phyloP scores from a whole-genome alignment of 495 filamentous ascomycete genomes.

The Penicillium goetzii region DNA sequence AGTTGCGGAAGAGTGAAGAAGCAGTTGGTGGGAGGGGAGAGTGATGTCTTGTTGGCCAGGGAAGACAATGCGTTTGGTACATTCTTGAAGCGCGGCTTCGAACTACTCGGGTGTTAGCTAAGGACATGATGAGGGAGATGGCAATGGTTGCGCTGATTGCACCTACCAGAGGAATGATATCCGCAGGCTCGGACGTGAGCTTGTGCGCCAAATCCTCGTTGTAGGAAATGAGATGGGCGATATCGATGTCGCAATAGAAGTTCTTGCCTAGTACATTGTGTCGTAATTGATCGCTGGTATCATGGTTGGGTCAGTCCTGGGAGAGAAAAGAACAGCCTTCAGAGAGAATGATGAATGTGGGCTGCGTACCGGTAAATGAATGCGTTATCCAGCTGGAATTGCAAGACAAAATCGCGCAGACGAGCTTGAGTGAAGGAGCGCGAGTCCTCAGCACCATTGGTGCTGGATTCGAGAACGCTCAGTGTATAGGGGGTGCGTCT shows the following conservation, averaged over 20 bases:
- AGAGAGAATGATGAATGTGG: constrained; percentile 15
- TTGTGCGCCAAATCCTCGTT: constrained; percentile 95
- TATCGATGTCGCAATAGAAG: constrained; percentile 96
- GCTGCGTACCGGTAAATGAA: constrained; percentile 85
- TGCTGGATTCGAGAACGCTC: constrained; percentile 72
- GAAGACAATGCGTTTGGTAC: constrained; percentile 88
- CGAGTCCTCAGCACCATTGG: constrained; percentile 64
- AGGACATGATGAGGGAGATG: no score
- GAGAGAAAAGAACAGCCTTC: constrained; percentile 3
- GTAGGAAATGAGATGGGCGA: constrained; percentile 93
- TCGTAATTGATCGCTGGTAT: constrained; percentile 82
- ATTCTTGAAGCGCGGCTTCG: constrained; percentile 84
- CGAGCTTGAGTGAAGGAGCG: constrained; percentile 57
- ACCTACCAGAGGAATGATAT: constrained; percentile 87
- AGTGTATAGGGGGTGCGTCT: constrained; percentile 81
- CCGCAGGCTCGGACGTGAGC: constrained; percentile 85
- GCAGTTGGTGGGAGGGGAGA: constrained; percentile 88
- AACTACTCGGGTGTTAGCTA: constrained; percentile 64
- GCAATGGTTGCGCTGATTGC: not conserved
- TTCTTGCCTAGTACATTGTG: constrained; percentile 95
- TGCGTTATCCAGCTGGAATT: constrained; percentile 93
- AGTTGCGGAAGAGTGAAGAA: constrained; percentile 88
- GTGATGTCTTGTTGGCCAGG: constrained; percentile 69
- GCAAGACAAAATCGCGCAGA: constrained; percentile 80
- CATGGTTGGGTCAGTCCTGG: constrained; percentile 20